Conservation (phyloP, 2,329 filamentous ascomycete species). For the Neofusicoccum kwambonambiense region DNA sequence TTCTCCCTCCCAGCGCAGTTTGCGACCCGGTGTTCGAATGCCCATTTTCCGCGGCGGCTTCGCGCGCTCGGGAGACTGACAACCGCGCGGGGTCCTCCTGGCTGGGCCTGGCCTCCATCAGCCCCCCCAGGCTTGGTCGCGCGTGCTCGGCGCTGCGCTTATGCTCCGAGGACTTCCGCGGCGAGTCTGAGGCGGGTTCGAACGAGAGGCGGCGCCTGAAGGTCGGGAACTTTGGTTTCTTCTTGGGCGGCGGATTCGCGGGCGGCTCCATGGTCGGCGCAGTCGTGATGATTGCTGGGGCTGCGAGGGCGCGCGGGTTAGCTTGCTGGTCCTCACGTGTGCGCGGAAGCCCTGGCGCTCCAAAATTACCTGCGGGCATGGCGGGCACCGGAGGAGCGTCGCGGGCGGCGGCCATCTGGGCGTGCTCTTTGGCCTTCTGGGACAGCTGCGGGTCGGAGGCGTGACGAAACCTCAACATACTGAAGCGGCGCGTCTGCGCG, state of each 20-base stretch:
- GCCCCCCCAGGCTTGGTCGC: conserved; percentile 6
- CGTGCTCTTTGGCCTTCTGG: conserved; percentile 68
- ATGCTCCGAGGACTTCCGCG: conserved; percentile 37
- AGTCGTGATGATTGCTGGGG: conserved; percentile 81
- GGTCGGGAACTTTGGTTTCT: conserved; percentile 35
- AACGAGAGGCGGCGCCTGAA: conserved; percentile 37
- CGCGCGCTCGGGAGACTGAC: conserved; percentile 56
- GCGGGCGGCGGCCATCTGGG: conserved; percentile 43
- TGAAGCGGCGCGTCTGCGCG: conserved; percentile 54
- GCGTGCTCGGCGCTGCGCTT: conserved; percentile 24
- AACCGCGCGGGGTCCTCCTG: conserved; percentile 50
- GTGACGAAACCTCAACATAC: conserved; percentile 80
- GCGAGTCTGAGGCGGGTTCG: conserved; percentile 26
- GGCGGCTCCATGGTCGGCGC: conserved; percentile 65
- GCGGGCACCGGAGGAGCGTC: conserved; percentile 51
- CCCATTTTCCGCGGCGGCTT: conserved; percentile 57
- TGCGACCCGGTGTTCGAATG: conserved; percentile 45
- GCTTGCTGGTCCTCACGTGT: conserved; percentile 20
- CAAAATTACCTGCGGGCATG: conserved; percentile 34
- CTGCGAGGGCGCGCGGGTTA: conserved; percentile 29
- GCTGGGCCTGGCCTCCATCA: conserved; percentile 1
- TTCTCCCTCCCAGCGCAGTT: conserved; percentile 21
- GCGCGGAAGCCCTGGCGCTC: conserved; percentile 16
- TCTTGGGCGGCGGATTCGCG: conserved; percentile 26
- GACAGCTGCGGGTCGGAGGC: conserved; percentile 90